A percentile compares a stretch with the other conserved stretches of the same genome.
Evolutionary conservation across 768 basidiomycete genomes (phyloP).

Genomic region (Postia placenta): DNA sequence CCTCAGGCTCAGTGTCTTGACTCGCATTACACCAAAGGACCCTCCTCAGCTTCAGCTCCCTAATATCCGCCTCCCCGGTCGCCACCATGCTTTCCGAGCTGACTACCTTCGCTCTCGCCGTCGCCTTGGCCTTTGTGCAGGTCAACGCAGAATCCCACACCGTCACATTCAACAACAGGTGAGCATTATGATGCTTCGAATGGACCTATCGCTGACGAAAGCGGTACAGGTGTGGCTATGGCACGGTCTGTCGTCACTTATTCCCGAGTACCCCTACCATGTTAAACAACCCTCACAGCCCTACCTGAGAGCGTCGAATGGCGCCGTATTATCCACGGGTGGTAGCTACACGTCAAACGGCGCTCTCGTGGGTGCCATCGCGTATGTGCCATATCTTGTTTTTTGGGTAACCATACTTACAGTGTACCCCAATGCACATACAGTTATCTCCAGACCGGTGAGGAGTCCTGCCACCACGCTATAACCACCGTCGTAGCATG

Average conservation of each 20-base stretch:
- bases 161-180: slow-evolving; percentile 38
- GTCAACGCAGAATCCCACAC: slow-evolving; percentile 34
- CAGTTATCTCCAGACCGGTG: neutral
- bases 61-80: neutral
- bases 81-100: slow-evolving; percentile 1
- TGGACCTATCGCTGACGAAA: neutral
- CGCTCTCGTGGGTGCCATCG: slow-evolving; percentile 29
- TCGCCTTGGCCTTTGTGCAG: slow-evolving; percentile 1
- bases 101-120: neutral
- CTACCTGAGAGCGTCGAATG: slow-evolving; percentile 3
- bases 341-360: slow-evolving; percentile 27
- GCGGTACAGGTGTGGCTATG: neutral
- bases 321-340: slow-evolving; percentile 27
- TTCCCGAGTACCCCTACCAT: neutral
- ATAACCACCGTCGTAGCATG: too few relatives aligned
- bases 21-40: neutral
- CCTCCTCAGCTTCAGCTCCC: neutral
- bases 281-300: slow-evolving; percentile 14
- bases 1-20: neutral
- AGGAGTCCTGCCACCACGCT: too few relatives aligned
- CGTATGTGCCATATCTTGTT: too few relatives aligned
- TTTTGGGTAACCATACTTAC: too few relatives aligned
- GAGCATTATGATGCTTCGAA: slow-evolving; percentile 3
- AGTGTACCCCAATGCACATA: neutral
- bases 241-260: neutral